A percentile compares a stretch with the other conserved stretches of the same genome.
Evolutionary conservation across 345 rosid genomes (phyloP).

Genomic region (Eucalyptus cladocalyx): DNA sequence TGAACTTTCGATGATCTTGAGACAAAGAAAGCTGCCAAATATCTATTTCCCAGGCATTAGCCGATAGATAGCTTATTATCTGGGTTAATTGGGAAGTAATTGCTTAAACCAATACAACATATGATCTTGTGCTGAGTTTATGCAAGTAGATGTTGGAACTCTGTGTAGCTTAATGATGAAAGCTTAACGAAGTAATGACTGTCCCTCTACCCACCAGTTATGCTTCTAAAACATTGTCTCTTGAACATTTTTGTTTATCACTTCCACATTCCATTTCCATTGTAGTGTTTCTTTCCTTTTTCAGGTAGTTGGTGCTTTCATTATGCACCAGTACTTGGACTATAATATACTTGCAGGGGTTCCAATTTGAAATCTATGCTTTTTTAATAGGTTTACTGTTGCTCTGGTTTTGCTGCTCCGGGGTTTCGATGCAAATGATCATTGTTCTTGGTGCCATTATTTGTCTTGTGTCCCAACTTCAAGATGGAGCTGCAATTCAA

Average conservation of each 20-base stretch:
- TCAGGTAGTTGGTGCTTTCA: background rate
- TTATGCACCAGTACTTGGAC: background rate
- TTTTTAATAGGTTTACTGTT: conserved; percentile 33
- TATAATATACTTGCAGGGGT: background rate
- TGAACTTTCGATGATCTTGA: background rate
- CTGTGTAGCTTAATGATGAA: background rate
- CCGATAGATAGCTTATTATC: background rate
- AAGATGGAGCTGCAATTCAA: conserved; percentile 72
- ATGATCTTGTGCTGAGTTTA: background rate
- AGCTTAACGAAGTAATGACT: background rate
- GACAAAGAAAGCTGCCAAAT: background rate
- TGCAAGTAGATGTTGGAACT: background rate
- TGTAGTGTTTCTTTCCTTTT: background rate
- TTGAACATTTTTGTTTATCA: background rate
- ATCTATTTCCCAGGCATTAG: background rate
- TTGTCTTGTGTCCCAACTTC: conserved; percentile 89
- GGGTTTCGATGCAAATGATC: conserved; percentile 79
- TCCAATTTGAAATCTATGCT: background rate
- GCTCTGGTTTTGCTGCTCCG: conserved; percentile 62
- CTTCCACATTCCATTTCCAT: background rate
- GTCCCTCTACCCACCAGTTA: background rate
- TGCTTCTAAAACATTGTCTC: background rate
- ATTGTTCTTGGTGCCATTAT: conserved; percentile 96
- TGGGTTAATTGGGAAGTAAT: background rate
- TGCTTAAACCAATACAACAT: background rate